Base-by-base conservation (phyloP, 257 asterid genomes). In the Misopates orontium region DNA sequence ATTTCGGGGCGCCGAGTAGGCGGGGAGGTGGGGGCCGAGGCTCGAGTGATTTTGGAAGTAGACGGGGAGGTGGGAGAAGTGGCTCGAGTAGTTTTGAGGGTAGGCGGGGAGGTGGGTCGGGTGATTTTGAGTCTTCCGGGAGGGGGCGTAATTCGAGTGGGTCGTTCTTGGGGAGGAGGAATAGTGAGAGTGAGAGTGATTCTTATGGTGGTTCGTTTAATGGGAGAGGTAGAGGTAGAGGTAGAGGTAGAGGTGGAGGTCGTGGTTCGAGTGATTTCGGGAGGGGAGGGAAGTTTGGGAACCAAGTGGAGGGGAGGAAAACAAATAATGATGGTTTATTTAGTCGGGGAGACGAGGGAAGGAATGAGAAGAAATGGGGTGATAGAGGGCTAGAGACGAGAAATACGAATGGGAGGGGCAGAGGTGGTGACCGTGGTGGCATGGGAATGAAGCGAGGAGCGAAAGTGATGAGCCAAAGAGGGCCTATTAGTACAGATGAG, bases 211-310 rank as follows among this genome's bases (percentile, higher is more conserved):
- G 75, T 69, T 63, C 40, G 41, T 49, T 12, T 19, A 58, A 74
- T 39, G 79, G 89, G 78, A 77, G 83, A 58, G 79, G 79, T 24
- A 72, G 68, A 9, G n/a, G n/a, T n/a, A n/a, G n/a, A n/a, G n/a
- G n/a, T n/a, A n/a, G n/a, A n/a, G 79, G 89, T 76, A 77, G 83
- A 58, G 79, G 79, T 24, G 70, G 68, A 9, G 81, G 80, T 0
- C 68, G 77, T 16, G 85, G 60, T 31, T 54, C 69, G 17, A 11
- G 68, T 51, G 75, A 73, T 8, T 60, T 76, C 9, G 66, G 80
- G 68, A 72, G 83, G 68, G 80, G 79, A 42, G 88, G 81, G 56
- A 76, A 45, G 75, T 71, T 63, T 64, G 81, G 71, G 72, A 62
- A 80, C 21, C 61, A 45, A 21, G 49, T 55, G 15, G 67, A 69